phyloP scores from a whole-genome alignment of 2,329 filamentous ascomycete genomes.

The Aspergillus neoniger region DNA sequence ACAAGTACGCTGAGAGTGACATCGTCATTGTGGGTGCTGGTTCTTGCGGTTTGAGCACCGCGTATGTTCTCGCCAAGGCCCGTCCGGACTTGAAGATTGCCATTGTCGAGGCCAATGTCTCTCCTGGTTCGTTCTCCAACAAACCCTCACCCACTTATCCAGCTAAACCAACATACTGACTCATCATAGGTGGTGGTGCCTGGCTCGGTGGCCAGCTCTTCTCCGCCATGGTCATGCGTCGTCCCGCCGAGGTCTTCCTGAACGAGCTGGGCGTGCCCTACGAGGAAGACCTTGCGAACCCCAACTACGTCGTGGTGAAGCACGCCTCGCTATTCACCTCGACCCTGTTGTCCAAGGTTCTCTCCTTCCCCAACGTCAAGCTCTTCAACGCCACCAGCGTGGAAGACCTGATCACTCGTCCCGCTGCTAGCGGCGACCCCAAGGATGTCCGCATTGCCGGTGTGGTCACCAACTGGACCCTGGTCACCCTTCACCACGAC shows the following conservation, averaged over 20 bases:
- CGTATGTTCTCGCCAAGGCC: slow-evolving; percentile 79
- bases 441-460: slow-evolving; percentile 72
- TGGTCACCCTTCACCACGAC: slow-evolving; percentile 83
- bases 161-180: neutral
- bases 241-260: slow-evolving; percentile 84
- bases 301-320: slow-evolving; percentile 87
- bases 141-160: no score
- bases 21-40: slow-evolving; percentile 91
- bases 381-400: slow-evolving; percentile 94
- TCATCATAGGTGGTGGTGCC: slow-evolving; percentile 69
- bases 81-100: slow-evolving; percentile 90
- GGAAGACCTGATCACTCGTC: slow-evolving; percentile 87
- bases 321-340: slow-evolving; percentile 91
- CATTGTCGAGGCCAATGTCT: slow-evolving; percentile 84
- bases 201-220: slow-evolving; percentile 95
- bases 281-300: slow-evolving; percentile 85
- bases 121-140: slow-evolving; percentile 57
- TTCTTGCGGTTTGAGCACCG: slow-evolving; percentile 80
- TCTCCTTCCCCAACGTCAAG: slow-evolving; percentile 87
- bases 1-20: slow-evolving; percentile 87
- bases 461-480: slow-evolving; percentile 94
- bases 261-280: slow-evolving; percentile 78
- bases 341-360: slow-evolving; percentile 79
- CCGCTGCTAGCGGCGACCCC: slow-evolving; percentile 50
- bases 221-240: slow-evolving; percentile 92